These are phyloP conservation scores for Condylostoma magnum DNA, from an alignment of 169 alveolate species.

Conservation along the genomic window DNA sequence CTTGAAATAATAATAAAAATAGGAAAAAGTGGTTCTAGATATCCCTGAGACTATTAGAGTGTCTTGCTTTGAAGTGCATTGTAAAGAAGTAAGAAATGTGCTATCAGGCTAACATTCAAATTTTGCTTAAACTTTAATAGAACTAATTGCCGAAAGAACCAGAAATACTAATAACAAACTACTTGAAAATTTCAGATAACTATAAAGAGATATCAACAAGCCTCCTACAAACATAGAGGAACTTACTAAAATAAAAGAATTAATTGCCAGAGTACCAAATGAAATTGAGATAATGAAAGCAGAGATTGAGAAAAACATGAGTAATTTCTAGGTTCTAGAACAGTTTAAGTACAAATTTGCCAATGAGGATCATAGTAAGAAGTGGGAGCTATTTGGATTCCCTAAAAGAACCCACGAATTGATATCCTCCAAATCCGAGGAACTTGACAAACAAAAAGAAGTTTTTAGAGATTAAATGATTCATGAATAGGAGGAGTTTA, in stretches of 20 bases:
- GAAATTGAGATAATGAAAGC: conserved; percentile 75
- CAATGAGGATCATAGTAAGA: conserved; percentile 77
- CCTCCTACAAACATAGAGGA: conserved; percentile 89
- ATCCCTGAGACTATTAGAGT: conserved; percentile 82
- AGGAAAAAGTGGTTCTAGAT: conserved; percentile 64
- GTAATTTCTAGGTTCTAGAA: conserved; percentile 78
- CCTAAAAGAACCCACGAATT: conserved; percentile 81
- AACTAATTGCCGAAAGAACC: conserved; percentile 82
- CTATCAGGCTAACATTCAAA: conserved; percentile 75
- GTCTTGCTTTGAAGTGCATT: conserved; percentile 84
- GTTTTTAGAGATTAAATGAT: conserved; percentile 80
- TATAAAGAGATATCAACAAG: conserved; percentile 76
- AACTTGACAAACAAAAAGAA: conserved; percentile 81
- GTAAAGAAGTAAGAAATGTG: conserved; percentile 83
- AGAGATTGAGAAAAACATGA: conserved; percentile 79
- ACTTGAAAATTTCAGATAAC: conserved; percentile 76
- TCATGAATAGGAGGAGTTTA: conserved; percentile 82
- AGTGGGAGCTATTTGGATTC: conserved; percentile 85
- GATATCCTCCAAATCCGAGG: conserved; percentile 65
- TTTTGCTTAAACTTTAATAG: conserved; percentile 78
- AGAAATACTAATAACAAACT: conserved; percentile 79
- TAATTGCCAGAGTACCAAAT: conserved; percentile 79
- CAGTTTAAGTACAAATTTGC: conserved; percentile 70
- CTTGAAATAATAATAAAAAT: conserved; percentile 68
- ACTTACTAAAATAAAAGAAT: conserved; percentile 78